Percentiles rank a stretch among this genome's conserved stretches.
Evolutionary conservation across 148 eudicot species (phyloP).

Genomic region (Heliamphora exappendiculata): DNA sequence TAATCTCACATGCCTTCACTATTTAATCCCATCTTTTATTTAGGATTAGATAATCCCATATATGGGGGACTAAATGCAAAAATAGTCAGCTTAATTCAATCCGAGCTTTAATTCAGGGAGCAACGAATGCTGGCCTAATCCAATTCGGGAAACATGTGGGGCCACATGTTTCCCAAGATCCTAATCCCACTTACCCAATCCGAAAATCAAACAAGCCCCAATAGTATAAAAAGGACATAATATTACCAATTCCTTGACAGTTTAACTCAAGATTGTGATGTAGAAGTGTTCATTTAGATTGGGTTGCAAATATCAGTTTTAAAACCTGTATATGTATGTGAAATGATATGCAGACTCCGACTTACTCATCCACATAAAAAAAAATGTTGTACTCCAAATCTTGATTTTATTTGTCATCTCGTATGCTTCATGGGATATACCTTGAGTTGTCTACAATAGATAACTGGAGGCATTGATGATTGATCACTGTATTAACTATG

Average conservation of each 20-base stretch:
- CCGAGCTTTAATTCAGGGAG: no score
- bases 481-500: neutral
- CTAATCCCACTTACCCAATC: no score
- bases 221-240: no score
- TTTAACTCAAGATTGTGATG: neutral
- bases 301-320: slow-evolving; percentile 1
- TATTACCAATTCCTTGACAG: neutral
- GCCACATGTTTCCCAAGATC: no score
- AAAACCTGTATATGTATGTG: neutral
- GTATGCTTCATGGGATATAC: neutral
- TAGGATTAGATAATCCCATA: no score
- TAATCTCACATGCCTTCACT: no score
- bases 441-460: neutral
- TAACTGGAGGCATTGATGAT: neutral
- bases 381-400: neutral
- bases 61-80: no score
- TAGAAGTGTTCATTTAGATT: neutral
- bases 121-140: no score
- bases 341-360: neutral
- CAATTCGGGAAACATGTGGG: no score
- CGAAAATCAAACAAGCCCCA: no score
- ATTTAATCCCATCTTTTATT: no score
- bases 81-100: no score
- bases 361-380: neutral
- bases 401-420: neutral